Evolutionary conservation across 768 basidiomycete genomes (phyloP).

Genomic region (Mycena kentingensis): DNA sequence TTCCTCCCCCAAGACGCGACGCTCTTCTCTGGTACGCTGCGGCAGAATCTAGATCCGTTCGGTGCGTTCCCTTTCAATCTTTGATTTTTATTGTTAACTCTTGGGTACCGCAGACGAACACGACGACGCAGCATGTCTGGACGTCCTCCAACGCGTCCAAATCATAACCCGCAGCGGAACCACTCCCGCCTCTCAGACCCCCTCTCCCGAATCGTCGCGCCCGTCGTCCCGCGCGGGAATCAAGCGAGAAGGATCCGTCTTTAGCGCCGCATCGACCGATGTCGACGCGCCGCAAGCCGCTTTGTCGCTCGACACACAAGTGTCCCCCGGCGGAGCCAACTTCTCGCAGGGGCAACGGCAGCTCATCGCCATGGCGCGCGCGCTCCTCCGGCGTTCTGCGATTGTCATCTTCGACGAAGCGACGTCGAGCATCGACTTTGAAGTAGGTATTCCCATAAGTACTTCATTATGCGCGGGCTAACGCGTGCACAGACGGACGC

Average conservation of each 20-base stretch:
- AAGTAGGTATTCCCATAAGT: not conserved
- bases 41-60: constrained; percentile 22
- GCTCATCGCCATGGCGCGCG: constrained; percentile 83
- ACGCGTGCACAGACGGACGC: constrained; percentile 71
- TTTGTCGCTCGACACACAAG: constrained; percentile 73
- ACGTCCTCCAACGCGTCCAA: constrained; percentile 81
- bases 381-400: constrained; percentile 69
- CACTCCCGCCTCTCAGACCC: constrained; percentile 9
- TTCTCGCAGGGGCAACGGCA: constrained; percentile 94
- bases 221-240: constrained; percentile 41
- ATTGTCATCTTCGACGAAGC: constrained; percentile 84
- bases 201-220: constrained; percentile 50
- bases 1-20: constrained; percentile 59
- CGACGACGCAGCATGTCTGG: constrained; percentile 75
- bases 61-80: not conserved
- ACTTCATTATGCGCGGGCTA: not conserved
- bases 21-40: constrained; percentile 60
- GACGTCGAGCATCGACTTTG: constrained; percentile 82
- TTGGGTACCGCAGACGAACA: constrained; percentile 58
- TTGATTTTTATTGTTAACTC: not conserved
- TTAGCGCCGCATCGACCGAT: constrained; percentile 43
- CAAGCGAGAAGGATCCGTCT: constrained; percentile 40
- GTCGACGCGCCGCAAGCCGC: constrained; percentile 53
- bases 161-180: constrained; percentile 60
- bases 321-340: constrained; percentile 85